Base-by-base conservation (phyloP, 352 stramenopile species). In the Aphanomyces astaci region DNA sequence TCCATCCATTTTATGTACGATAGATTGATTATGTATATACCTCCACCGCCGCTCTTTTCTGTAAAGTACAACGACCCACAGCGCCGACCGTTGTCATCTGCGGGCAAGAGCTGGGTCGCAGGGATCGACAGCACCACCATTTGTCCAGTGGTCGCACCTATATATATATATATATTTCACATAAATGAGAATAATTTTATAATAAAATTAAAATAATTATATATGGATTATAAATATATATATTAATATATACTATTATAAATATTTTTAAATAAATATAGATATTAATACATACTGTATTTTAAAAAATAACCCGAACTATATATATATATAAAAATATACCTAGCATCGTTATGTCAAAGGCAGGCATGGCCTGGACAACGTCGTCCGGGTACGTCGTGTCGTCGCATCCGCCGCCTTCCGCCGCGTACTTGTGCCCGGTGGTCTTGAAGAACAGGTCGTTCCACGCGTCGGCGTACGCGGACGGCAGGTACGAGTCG, bases 21-120 rank as follows among this genome's bases (percentile, higher is more conserved):
- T n/a, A n/a, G n/a, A n/a, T n/a, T n/a, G n/a, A n/a, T n/a, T n/a
- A n/a, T 33, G 1, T 19, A 53, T 22, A n/a, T 73, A 94, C 86
- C 86, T 54, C 84, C 86, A 25, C 86, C 86, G 28, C 75, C 86
- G 36, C 36, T 43, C 48, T 79, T 79, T 73, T 95, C 86, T 0
- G 78, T 82, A 48, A 95, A 93, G 67, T 92, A 82, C 62, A 95
- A 78, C 68, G 88, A 92, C 24, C 83, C 82, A 63, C 81, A 89
- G 17, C 77, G 81, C 5, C 59, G 65, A 9, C 74, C 78, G 15
- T 89, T 71, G 56, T 81, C 74, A 9, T 76, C 72, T 2, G 72
- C 73, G 4, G 81, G 80, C 22, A 95, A 69, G 60, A 93, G 92
- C 49, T 89, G 85, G 1, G 75, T 71, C 0, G 82, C 72, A 10